phyloP scores from a whole-genome alignment of 2,329 filamentous ascomycete species.

The Stagonosporopsis chrysanthemi region DNA sequence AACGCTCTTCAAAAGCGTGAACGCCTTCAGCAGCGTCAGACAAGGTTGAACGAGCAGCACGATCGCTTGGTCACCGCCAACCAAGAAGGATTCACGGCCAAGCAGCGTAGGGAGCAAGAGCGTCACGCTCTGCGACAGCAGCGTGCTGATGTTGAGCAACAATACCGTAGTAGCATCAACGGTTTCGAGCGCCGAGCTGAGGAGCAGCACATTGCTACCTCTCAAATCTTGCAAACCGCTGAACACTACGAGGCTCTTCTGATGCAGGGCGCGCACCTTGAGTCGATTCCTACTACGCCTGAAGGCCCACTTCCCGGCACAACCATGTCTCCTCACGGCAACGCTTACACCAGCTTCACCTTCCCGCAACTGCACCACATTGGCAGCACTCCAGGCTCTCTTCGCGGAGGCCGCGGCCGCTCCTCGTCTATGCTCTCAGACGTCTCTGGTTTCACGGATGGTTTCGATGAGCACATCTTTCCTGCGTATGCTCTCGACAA shows the following conservation, averaged over 20 bases:
- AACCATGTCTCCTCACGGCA: constrained; percentile 47
- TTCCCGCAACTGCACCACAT: constrained; percentile 45
- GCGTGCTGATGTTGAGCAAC: constrained; percentile 45
- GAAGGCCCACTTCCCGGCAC: constrained; percentile 66
- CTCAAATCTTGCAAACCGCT: constrained; percentile 47
- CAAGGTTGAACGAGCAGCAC: constrained; percentile 76
- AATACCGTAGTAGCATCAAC: constrained; percentile 51
- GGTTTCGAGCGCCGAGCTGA: constrained; percentile 49
- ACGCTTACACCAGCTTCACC: constrained; percentile 48
- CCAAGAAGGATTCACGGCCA: constrained; percentile 68
- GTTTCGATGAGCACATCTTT: constrained; percentile 47
- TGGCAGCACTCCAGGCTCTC: constrained; percentile 44
- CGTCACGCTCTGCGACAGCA: constrained; percentile 48
- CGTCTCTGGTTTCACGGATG: constrained; percentile 60
- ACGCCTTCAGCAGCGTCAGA: constrained; percentile 74
- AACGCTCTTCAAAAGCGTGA: constrained; percentile 72
- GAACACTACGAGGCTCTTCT: constrained; percentile 52
- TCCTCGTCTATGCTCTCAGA: constrained; percentile 62
- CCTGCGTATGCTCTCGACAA: constrained; percentile 42
- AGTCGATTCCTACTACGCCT: constrained; percentile 61
- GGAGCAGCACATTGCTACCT: constrained; percentile 47
- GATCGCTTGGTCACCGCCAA: constrained; percentile 75
- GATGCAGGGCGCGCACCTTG: constrained; percentile 49
- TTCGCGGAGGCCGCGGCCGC: constrained; percentile 54
- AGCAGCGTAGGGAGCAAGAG: constrained; percentile 56